Conservation (phyloP, 163 green algal genomes). For the Prototheca wickerhamii region DNA sequence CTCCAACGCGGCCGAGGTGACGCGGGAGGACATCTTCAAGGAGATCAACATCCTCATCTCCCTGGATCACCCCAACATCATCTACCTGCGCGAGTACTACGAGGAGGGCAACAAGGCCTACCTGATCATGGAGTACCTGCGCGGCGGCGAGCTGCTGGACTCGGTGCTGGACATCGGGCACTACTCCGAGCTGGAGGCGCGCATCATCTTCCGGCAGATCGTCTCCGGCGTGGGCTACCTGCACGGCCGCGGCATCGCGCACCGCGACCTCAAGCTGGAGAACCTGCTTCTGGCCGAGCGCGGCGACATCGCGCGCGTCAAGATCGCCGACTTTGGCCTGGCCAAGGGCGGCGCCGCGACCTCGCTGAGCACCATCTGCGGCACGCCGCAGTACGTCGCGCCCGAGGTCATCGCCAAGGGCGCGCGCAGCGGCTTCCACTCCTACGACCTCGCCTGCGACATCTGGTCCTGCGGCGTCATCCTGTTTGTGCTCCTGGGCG, state of each 20-base stretch:
- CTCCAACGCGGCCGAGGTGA: constrained; percentile 61
- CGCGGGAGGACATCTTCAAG: constrained; percentile 74
- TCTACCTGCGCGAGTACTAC: constrained; percentile 25
- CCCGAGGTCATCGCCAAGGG: constrained; percentile 75
- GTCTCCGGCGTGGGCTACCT: constrained; percentile 76
- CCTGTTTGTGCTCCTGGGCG: constrained; percentile 83
- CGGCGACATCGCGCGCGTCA: constrained; percentile 69
- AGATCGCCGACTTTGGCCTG: constrained; percentile 86
- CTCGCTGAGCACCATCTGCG: constrained; percentile 51
- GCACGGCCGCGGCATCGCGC: constrained; percentile 57
- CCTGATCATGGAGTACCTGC: constrained; percentile 26
- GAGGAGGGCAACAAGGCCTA: constrained; percentile 27
- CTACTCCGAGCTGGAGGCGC: constrained; percentile 74
- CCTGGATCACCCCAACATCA: constrained; percentile 75
- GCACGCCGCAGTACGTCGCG: constrained; percentile 84
- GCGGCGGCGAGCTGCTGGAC: constrained; percentile 78
- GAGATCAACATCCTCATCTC: constrained; percentile 81
- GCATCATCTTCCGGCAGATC: constrained; percentile 69
- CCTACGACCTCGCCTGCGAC: constrained; percentile 41
- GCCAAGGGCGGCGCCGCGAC: constrained; percentile 44
- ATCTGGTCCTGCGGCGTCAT: constrained; percentile 79
- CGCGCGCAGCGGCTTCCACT: neutral
- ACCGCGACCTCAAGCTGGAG: constrained; percentile 75
- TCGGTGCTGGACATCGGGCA: constrained; percentile 65
- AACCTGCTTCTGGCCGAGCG: constrained; percentile 70